Evolutionary conservation across 352 stramenopile species (phyloP).

Genomic region (Peronospora belbahrii): DNA sequence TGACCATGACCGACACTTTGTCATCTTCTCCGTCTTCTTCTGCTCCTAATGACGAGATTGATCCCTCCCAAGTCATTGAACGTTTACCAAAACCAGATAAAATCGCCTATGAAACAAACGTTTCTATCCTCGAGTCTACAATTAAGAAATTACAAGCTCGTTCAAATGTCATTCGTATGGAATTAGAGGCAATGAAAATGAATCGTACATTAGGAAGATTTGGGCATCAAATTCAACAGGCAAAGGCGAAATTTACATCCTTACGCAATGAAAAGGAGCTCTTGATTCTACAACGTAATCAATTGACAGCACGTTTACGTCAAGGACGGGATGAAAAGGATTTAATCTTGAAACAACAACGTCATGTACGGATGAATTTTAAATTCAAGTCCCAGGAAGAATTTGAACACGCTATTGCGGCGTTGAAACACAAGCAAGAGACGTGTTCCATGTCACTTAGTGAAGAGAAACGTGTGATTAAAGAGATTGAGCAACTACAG

Average conservation of each 20-base stretch:
- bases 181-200: slow-evolving; percentile 80
- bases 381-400: slow-evolving; percentile 87
- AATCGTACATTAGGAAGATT: slow-evolving; percentile 75
- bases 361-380: slow-evolving; percentile 51
- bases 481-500: slow-evolving; percentile 92
- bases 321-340: slow-evolving; percentile 80
- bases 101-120: slow-evolving; percentile 81
- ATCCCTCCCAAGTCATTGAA: slow-evolving; percentile 75
- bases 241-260: slow-evolving; percentile 79
- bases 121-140: slow-evolving; percentile 76
- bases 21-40: slow-evolving; percentile 3
- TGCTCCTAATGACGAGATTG: slow-evolving; percentile 34
- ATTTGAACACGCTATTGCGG: slow-evolving; percentile 88
- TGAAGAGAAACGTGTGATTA: slow-evolving; percentile 96
- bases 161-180: slow-evolving; percentile 53
- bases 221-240: slow-evolving; percentile 79
- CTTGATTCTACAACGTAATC: slow-evolving; percentile 79
- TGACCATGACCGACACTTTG: too few species aligned
- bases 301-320: slow-evolving; percentile 75
- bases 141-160: slow-evolving; percentile 91
- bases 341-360: slow-evolving; percentile 60
- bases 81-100: slow-evolving; percentile 84
- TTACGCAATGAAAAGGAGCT: slow-evolving; percentile 81
- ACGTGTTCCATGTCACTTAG: slow-evolving; percentile 93
- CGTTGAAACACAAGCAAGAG: slow-evolving; percentile 88